Percentiles rank a stretch among this genome's conserved stretches.
phyloP scores from a whole-genome alignment of 768 basidiomycete species.

The Tylopilus felleus region DNA sequence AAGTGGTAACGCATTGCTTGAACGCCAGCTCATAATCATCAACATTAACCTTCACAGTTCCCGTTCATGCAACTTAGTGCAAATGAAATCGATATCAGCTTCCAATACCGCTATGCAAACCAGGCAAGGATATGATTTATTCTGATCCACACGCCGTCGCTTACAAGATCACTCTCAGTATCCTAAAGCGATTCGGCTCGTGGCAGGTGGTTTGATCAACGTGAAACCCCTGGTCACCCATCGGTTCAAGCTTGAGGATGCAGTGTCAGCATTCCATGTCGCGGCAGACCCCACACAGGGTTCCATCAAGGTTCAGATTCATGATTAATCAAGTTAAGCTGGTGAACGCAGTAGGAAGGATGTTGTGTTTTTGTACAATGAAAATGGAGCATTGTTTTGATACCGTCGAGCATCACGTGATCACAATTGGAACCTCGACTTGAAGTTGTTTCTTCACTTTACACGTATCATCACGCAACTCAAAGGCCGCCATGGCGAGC shows the following conservation, averaged over 20 bases:
- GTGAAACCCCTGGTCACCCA: conserved; percentile 81
- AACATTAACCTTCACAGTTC: conserved; percentile 38
- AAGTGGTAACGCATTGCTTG: conserved; percentile 37
- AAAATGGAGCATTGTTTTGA: no score
- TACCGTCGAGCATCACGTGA: conserved; percentile 21
- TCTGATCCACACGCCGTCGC: not conserved
- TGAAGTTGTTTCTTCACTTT: not conserved
- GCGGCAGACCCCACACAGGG: conserved; percentile 66
- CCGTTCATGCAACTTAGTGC: conserved; percentile 73
- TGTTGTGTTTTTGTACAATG: not conserved
- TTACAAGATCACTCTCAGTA: conserved; percentile 42
- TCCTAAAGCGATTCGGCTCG: conserved; percentile 78
- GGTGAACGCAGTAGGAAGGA: not conserved
- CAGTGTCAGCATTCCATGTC: conserved; percentile 74
- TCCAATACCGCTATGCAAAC: conserved; percentile 69
- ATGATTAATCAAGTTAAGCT: conserved; percentile 35
- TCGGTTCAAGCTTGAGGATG: conserved; percentile 66
- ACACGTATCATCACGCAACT: conserved; percentile 2
- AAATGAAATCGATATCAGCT: conserved; percentile 65
- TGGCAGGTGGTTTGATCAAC: conserved; percentile 70
- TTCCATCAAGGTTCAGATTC: conserved; percentile 68
- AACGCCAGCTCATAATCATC: not conserved
- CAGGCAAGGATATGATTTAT: conserved; percentile 35
- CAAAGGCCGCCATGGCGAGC: conserved; percentile 30
- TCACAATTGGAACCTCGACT: not conserved